Evolutionary conservation across 768 basidiomycete genomes (phyloP).

Genomic region (Mycena maculata): DNA sequence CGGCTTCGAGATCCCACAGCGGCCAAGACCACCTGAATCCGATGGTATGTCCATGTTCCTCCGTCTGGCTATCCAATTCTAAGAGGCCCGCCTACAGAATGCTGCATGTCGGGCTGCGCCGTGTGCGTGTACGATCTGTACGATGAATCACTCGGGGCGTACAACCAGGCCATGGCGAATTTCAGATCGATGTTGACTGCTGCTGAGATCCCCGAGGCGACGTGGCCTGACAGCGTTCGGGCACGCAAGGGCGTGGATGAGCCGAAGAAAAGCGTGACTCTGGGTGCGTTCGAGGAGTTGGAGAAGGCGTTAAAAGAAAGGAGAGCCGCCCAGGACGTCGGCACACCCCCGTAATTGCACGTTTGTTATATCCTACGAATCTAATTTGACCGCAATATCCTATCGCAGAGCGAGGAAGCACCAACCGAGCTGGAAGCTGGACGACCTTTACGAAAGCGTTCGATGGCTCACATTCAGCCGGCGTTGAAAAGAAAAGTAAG

Average conservation of each 20-base stretch:
- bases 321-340: neutral
- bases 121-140: constrained; percentile 93
- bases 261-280: constrained; percentile 40
- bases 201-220: constrained; percentile 60
- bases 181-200: constrained; percentile 63
- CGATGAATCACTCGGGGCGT: constrained; percentile 75
- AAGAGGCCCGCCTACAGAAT: constrained; percentile 61
- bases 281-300: constrained; percentile 80
- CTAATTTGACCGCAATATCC: neutral
- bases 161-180: constrained; percentile 63
- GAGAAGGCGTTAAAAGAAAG: constrained; percentile 68
- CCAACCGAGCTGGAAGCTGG: constrained; percentile 26
- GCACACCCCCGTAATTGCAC: neutral
- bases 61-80: neutral
- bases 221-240: constrained; percentile 77
- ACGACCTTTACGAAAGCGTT: constrained; percentile 51
- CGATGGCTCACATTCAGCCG: constrained; percentile 45
- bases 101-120: constrained; percentile 95
- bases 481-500: too few relatives aligned
- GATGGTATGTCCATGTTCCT: constrained; percentile 64
- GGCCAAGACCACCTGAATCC: constrained; percentile 70
- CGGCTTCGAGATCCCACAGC: constrained; percentile 70
- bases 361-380: neutral
- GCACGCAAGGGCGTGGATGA: constrained; percentile 23
- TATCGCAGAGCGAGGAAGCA: neutral